Base-by-base conservation (phyloP, 176 grass and related monocot genomes). In the Musa beccarii region DNA sequence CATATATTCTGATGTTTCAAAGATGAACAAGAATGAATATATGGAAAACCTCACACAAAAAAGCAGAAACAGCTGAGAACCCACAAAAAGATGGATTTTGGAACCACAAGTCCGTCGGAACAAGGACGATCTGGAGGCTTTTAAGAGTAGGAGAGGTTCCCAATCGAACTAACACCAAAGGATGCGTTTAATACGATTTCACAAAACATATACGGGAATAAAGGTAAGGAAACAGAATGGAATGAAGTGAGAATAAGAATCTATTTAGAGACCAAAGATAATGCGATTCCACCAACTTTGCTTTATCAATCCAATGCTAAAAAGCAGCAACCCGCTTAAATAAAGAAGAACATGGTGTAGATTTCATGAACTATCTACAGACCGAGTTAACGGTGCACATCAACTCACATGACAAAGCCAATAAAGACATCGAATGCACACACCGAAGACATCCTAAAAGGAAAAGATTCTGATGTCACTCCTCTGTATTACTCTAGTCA, bases 151-250 rank as follows among this genome's bases (percentile, higher is more conserved):
- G 74, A 57, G 26, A 69, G 15, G 59, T n/a, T 68, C 50, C 51
- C 52, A 53, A 69, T 54, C 22, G 9, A 54, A 34, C 1, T 13
- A 2, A 55, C 22, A 52, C 9, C 20, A 21, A 55, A 52, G 23
- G 43, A 67, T 14, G 49, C 69, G 16, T 56, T 59, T 79, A 9
- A 54, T 59, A 79, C 20, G 10, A 66, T 59, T 3, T 11, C 11
- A 15, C 22, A 25, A 49, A 12, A 59, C 24, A 79, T 79, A 68
- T 43, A 49, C 51, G 19, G 22, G 52, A 52, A 79, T 70, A 59
- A 79, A 79, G 77, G 51, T 49, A 25, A 50, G 19, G 26, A 70
- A 81, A 80, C 55, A 68, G 24, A 28, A 79, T 57, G 77, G 52
- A 53, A 79, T 79, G 22, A 57, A 59, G 52, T 43, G 26, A 57